Conservation (phyloP, 2,329 filamentous ascomycete genomes). For the Talaromyces marneffei region DNA sequence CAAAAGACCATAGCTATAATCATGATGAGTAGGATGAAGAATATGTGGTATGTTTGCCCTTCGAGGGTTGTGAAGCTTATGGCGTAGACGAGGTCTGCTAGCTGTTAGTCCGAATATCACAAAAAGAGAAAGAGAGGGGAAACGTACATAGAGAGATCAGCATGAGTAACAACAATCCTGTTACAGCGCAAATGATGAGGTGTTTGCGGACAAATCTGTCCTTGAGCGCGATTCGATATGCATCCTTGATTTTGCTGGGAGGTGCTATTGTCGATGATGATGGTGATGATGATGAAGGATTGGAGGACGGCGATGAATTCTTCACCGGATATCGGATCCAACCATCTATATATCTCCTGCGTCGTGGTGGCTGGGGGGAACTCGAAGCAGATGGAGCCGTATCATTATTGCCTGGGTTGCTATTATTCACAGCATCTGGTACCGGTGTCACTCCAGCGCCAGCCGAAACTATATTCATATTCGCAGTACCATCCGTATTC, state of each 20-base stretch:
- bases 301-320: neutral
- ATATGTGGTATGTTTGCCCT: slow-evolving; percentile 67
- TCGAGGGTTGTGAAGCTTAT: slow-evolving; percentile 60
- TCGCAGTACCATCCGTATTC: neutral
- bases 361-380: neutral
- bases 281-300: neutral
- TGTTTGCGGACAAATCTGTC: slow-evolving; percentile 18
- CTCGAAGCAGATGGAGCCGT: neutral
- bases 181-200: slow-evolving; percentile 26
- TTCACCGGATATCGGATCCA: slow-evolving; percentile 13
- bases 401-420: neutral
- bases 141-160: slow-evolving; percentile 62
- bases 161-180: slow-evolving; percentile 56
- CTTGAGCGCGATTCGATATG: slow-evolving; percentile 15
- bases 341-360: slow-evolving; percentile 7
- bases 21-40: slow-evolving; percentile 73
- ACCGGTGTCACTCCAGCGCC: neutral
- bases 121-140: neutral
- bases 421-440: neutral
- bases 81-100: slow-evolving; percentile 64
- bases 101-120: neutral
- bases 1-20: slow-evolving; percentile 72
- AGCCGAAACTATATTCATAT: neutral
- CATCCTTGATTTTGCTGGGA: slow-evolving; percentile 1
- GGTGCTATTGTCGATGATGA: neutral